Percentiles rank a stretch among this genome's conserved stretches.
phyloP scores from a whole-genome alignment of 2,329 filamentous ascomycete genomes.

The Domatiomyces catenatus region DNA sequence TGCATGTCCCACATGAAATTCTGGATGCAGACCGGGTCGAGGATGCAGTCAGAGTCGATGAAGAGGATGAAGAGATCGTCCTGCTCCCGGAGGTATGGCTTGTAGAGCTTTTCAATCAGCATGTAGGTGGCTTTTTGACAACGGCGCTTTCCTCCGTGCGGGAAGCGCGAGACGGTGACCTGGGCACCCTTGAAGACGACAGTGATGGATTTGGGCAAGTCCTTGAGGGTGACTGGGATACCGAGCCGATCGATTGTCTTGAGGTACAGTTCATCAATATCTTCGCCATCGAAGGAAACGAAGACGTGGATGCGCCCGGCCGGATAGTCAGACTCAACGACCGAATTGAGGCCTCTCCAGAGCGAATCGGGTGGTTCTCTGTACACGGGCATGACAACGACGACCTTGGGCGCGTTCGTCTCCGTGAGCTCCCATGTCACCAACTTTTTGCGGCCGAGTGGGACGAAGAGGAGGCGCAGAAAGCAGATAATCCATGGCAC shows the following conservation, averaged over 20 bases:
- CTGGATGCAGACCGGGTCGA: constrained; percentile 80
- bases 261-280: constrained; percentile 76
- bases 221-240: constrained; percentile 58
- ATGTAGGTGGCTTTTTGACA: constrained; percentile 89
- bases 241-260: constrained; percentile 74
- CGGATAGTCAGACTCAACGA: constrained; percentile 88
- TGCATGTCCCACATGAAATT: constrained; percentile 99
- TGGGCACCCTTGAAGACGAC: constrained; percentile 67
- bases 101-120: constrained; percentile 84
- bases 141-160: constrained; percentile 82
- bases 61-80: constrained; percentile 93
- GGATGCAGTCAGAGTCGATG: constrained; percentile 92
- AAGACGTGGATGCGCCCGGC: constrained; percentile 87
- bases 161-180: constrained; percentile 81
- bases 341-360: constrained; percentile 73
- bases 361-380: constrained; percentile 76
- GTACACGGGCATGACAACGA: constrained; percentile 94
- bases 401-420: constrained; percentile 74
- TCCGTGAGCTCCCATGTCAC: constrained; percentile 78
- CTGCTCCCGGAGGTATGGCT: constrained; percentile 68
- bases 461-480: constrained; percentile 77
- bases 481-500: constrained; percentile 88
- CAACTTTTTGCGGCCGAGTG: constrained; percentile 63
- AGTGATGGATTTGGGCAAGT: constrained; percentile 81
- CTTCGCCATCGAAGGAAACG: constrained; percentile 82